Percentiles rank a stretch among this genome's conserved stretches.
Evolutionary conservation across 371 early-diverging fungal genomes (phyloP).

Genomic region (Saksenaea vasiformis): DNA sequence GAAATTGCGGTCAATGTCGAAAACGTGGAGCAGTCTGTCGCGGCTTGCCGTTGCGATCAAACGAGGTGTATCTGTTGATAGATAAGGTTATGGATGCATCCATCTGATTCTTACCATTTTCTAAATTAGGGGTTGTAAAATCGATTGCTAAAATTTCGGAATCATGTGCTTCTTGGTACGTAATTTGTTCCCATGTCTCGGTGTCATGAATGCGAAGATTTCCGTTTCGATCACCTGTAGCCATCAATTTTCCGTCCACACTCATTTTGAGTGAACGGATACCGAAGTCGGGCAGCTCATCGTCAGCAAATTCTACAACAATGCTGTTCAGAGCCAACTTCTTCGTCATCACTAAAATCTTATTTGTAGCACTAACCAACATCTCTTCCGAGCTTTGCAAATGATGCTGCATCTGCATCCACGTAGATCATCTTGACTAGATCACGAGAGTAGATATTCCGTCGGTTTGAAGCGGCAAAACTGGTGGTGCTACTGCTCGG

Average conservation of each 20-base stretch:
- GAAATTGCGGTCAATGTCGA: conserved; percentile 61
- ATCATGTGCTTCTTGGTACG: conserved; percentile 81
- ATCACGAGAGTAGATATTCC: conserved; percentile 65
- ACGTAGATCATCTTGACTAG: conserved; percentile 63
- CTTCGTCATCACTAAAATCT: background rate
- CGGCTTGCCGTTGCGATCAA: conserved; percentile 79
- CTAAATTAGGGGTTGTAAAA: conserved; percentile 46
- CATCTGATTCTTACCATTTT: conserved; percentile 18
- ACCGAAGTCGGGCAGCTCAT: conserved; percentile 61
- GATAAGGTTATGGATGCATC: background rate
- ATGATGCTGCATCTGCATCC: conserved; percentile 48
- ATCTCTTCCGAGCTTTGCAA: conserved; percentile 35
- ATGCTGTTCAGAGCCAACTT: background rate
- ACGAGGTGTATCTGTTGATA: conserved; percentile 32
- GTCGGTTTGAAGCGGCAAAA: conserved; percentile 22
- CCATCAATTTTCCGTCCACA: conserved; percentile 66
- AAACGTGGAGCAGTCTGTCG: conserved; percentile 82
- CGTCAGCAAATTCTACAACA: conserved; percentile 28
- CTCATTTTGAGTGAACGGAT: conserved; percentile 74
- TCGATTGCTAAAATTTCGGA: conserved; percentile 83
- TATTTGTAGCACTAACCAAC: conserved; percentile 25
- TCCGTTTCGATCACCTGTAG: conserved; percentile 79
- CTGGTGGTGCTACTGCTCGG: conserved; percentile 32
- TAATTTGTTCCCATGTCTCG: conserved; percentile 59
- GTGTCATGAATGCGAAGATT: conserved; percentile 71